These are phyloP conservation scores for Hericium alpestre DNA, from an alignment of 768 basidiomycete species.

Conservation along the genomic window DNA sequence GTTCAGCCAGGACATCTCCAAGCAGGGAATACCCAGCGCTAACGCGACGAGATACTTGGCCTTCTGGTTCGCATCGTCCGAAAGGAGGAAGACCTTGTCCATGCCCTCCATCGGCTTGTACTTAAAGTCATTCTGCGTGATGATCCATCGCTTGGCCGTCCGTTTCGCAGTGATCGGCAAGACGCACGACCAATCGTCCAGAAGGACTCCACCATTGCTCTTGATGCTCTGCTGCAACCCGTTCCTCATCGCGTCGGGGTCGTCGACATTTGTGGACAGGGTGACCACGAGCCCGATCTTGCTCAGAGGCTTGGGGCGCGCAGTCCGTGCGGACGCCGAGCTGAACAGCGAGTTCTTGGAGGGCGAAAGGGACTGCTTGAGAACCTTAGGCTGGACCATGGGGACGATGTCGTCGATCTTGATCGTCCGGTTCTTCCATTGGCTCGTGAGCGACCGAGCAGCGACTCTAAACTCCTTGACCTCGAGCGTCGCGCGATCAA, in stretches of 20 bases:
- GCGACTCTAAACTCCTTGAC: constrained; percentile 39
- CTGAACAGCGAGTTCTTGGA: constrained; percentile 35
- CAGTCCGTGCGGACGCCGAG: constrained; percentile 20
- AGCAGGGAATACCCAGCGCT: constrained; percentile 77
- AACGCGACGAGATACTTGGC: constrained; percentile 76
- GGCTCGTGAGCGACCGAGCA: constrained; percentile 34
- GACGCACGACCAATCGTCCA: constrained; percentile 53
- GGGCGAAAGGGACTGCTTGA: constrained; percentile 34
- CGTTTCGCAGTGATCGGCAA: constrained; percentile 46
- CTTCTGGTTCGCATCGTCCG: constrained; percentile 57
- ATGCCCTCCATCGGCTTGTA: constrained; percentile 34
- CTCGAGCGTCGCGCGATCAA: constrained; percentile 18
- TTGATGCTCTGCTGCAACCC: constrained; percentile 33
- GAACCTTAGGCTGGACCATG: constrained; percentile 24
- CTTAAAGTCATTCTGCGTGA: constrained; percentile 35
- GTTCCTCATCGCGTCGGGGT: constrained; percentile 32
- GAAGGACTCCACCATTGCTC: constrained; percentile 41
- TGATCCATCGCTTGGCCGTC: constrained; percentile 42
- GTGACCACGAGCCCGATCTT: constrained; percentile 54
- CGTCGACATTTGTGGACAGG: constrained; percentile 26
- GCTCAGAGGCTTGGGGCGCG: constrained; percentile 22
- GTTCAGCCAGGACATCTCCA: constrained; percentile 48
- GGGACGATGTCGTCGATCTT: constrained; percentile 32
- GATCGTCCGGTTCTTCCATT: constrained; percentile 48
- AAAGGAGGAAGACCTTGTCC: constrained; percentile 52